These are phyloP conservation scores for Phytophthora idaei DNA, from an alignment of 352 stramenopile species.

Conservation along the genomic window DNA sequence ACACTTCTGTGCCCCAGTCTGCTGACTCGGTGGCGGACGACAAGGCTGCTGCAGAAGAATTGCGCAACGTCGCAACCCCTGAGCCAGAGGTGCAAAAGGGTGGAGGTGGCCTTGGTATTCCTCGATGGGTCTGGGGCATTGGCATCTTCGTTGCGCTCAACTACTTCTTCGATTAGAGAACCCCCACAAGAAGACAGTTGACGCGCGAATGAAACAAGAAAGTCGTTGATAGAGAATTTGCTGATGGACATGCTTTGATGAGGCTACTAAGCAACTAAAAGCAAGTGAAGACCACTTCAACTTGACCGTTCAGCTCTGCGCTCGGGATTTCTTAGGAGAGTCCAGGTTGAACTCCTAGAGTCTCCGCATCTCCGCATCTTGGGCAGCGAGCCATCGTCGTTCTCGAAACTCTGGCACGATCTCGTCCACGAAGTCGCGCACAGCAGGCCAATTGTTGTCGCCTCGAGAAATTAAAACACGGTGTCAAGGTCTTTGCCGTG, in stretches of 20 bases:
- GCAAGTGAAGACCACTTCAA: no score
- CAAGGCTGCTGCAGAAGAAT: constrained; percentile 37
- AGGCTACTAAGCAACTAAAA: no score
- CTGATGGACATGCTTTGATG: no score
- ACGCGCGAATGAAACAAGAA: constrained; percentile 5
- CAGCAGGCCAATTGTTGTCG: constrained; percentile 84
- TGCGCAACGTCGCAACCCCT: constrained; percentile 52
- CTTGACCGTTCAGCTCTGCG: no score
- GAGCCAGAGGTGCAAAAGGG: constrained; percentile 54
- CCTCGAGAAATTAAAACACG: constrained; percentile 37
- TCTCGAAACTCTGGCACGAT: constrained; percentile 52
- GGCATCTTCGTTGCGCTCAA: constrained; percentile 72
- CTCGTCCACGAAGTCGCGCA: constrained; percentile 89
- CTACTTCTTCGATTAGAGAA: constrained; percentile 59
- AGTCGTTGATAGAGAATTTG: neutral
- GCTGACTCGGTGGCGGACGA: constrained; percentile 23
- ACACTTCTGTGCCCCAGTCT: constrained; percentile 21
- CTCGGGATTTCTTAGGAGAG: no score
- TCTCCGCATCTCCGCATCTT: no score
- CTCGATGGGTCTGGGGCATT: constrained; percentile 70
- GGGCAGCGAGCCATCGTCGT: no score
- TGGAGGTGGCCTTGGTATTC: constrained; percentile 51
- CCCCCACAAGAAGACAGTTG: constrained; percentile 3
- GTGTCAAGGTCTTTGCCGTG: constrained; percentile 72
- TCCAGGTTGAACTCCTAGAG: no score